Base-by-base conservation (phyloP, 805 yeast genomes). In the Wickerhamiella kurtzmanii region DNA sequence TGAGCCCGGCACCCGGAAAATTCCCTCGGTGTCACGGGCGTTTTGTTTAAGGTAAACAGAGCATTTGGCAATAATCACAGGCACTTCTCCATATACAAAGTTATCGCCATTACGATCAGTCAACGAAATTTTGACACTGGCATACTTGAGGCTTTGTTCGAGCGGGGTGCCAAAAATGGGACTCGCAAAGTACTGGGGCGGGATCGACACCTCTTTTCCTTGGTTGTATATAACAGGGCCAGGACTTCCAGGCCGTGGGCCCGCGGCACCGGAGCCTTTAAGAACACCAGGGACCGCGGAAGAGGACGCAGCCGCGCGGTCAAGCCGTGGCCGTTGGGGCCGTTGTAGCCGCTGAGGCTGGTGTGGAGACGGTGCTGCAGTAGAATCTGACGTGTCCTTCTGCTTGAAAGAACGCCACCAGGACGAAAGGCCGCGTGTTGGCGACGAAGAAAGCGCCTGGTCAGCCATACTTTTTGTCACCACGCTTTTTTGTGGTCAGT, bases 41-140 rank as follows among this genome's bases (percentile, higher is more conserved):
- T 84, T 77, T 42, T 76, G 75, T 59, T 92, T 89, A 50, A 92
- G 65, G 58, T 66, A 88, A 0, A 83, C 79, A 0, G 97, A 96
- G 66, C 98, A 89, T 55, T 86, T 82, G 15, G 96, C 97, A n/a
- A 92, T 94, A 13, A 92, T 82, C 16, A 86, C 74, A 0, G 99
- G 99, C 17, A 92, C 84, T 45, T 79, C 71, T 19, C 97, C 98
- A 60, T 85, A 92, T 44, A 80, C 77, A 28, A 82, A 75, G 48
- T 79, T 75, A 22, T 79, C 80, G 51, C 77, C 76, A 41, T 56
- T 46, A 2, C 38, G 5, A 52, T 75, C 74, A 40, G 80, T 69
- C 5, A 82, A 75, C 35, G 80, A 75, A 45, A 86, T 82, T 43
- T 76, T 73, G 16, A 88, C 94, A 48, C 79, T 79, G 0, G 97